These are phyloP conservation scores for Incumbomyces delicatus DNA, from an alignment of 2,329 filamentous ascomycete genomes.

Conservation along the genomic window DNA sequence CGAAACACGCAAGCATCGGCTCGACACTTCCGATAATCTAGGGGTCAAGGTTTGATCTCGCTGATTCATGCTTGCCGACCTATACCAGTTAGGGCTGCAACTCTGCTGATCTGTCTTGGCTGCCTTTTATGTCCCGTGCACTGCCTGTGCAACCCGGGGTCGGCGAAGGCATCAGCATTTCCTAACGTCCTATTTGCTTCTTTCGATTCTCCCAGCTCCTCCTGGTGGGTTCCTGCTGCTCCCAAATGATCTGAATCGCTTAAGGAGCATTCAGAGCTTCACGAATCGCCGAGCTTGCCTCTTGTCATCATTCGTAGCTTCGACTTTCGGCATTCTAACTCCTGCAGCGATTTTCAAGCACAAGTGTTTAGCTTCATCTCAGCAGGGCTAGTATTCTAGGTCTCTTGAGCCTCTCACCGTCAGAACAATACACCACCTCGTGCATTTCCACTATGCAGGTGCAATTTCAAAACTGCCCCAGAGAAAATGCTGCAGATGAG, in stretches of 20 bases:
- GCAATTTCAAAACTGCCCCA: background rate
- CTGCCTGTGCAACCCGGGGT: background rate
- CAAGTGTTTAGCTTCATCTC: background rate
- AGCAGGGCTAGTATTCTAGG: background rate
- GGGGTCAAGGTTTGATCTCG: no score
- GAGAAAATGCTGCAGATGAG: background rate
- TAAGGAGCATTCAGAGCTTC: background rate
- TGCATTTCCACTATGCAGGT: background rate
- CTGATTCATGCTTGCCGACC: background rate
- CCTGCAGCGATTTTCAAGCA: background rate
- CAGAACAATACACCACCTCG: no score
- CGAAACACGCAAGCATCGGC: no score
- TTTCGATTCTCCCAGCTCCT: no score
- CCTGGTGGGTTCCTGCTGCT: no score
- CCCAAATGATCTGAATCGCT: background rate
- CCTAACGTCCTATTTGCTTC: no score
- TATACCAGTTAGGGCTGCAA: background rate
- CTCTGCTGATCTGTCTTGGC: background rate
- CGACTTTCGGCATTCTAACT: background rate
- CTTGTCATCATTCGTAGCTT: background rate
- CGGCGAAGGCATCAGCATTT: background rate
- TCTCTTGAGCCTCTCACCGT: no score
- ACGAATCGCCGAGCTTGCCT: no score
- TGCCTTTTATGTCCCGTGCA: no score
- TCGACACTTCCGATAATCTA: no score